Evolutionary conservation across 2,329 filamentous ascomycete genomes (phyloP).

Genomic region (Colletotrichum tofieldiae): DNA sequence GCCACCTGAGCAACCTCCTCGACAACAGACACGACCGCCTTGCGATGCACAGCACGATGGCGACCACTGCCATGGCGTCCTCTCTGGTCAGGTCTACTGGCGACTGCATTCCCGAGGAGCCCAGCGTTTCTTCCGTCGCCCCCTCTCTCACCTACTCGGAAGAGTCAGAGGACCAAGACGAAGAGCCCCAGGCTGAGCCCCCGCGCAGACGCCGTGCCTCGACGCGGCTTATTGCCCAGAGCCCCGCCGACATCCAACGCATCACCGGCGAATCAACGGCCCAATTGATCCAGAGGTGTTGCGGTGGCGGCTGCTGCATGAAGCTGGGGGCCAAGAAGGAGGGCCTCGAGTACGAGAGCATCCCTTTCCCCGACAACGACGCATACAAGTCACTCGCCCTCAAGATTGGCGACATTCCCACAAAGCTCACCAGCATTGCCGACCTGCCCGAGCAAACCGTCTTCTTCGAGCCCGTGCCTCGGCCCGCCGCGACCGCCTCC

Average conservation of each 20-base stretch:
- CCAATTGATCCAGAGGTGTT: conserved; percentile 74
- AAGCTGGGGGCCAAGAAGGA: conserved; percentile 61
- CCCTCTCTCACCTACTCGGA: conserved; percentile 76
- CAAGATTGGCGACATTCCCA: conserved; percentile 82
- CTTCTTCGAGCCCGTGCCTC: conserved; percentile 74
- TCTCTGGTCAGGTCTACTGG: conserved; percentile 58
- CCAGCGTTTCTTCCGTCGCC: conserved; percentile 65
- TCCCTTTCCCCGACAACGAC: conserved; percentile 81
- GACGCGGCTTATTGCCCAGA: conserved; percentile 77
- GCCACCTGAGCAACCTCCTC: conserved; percentile 16
- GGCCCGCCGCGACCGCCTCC: conserved; percentile 50
- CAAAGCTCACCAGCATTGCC: conserved; percentile 78
- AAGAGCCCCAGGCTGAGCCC: conserved; percentile 58
- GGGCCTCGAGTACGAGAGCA: conserved; percentile 66
- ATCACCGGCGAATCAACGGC: conserved; percentile 77
- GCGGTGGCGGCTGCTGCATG: conserved; percentile 76
- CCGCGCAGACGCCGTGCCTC: conserved; percentile 75
- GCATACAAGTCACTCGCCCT: conserved; percentile 87
- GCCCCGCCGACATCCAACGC: conserved; percentile 73
- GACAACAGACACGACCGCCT: conserved; percentile 11
- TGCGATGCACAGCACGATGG: conserved; percentile 49
- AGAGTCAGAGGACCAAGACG: conserved; percentile 73
- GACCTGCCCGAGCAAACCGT: conserved; percentile 83
- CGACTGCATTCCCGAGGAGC: conserved; percentile 63
- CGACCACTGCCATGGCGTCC: conserved; percentile 54